phyloP scores from a whole-genome alignment of 2,329 filamentous ascomycete genomes.

The Zymoseptoria ardabiliae region DNA sequence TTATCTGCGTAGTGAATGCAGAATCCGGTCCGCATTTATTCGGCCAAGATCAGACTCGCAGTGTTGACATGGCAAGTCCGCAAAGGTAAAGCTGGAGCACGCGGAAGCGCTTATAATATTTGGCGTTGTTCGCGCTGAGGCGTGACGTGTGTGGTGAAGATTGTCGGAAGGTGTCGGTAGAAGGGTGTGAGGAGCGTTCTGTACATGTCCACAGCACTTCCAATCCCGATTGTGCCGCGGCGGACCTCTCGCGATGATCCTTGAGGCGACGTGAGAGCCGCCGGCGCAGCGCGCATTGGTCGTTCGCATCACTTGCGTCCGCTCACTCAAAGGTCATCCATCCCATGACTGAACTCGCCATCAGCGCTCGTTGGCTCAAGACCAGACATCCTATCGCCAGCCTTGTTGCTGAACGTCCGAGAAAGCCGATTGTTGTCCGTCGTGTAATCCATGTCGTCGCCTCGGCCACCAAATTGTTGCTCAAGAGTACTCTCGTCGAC shows the following conservation, averaged over 20 bases:
- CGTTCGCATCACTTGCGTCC: neutral
- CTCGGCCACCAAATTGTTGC: conserved; percentile 58
- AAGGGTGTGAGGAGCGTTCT: too few species aligned
- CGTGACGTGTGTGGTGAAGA: too few species aligned
- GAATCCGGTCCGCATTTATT: too few species aligned
- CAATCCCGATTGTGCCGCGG: too few species aligned
- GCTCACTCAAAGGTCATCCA: conserved; percentile 31
- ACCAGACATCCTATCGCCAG: conserved; percentile 46
- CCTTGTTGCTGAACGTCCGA: conserved; percentile 32
- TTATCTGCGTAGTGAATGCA: neutral
- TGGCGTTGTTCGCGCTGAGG: too few species aligned
- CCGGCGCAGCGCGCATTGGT: neutral
- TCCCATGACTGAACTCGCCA: conserved; percentile 42
- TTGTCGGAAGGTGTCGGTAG: too few species aligned
- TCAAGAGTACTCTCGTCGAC: conserved; percentile 97
- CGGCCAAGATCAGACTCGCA: too few species aligned
- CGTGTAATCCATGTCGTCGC: conserved; percentile 37
- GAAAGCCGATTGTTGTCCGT: conserved; percentile 24
- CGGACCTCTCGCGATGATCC: neutral
- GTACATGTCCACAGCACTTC: too few species aligned
- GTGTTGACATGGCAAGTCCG: too few species aligned
- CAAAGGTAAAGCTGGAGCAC: too few species aligned
- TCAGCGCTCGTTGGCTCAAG: conserved; percentile 39
- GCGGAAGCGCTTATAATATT: too few species aligned
- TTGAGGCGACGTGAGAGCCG: neutral